Evolutionary conservation across 163 green algal genomes (phyloP).

Genomic region (Chlorella variabilis): DNA sequence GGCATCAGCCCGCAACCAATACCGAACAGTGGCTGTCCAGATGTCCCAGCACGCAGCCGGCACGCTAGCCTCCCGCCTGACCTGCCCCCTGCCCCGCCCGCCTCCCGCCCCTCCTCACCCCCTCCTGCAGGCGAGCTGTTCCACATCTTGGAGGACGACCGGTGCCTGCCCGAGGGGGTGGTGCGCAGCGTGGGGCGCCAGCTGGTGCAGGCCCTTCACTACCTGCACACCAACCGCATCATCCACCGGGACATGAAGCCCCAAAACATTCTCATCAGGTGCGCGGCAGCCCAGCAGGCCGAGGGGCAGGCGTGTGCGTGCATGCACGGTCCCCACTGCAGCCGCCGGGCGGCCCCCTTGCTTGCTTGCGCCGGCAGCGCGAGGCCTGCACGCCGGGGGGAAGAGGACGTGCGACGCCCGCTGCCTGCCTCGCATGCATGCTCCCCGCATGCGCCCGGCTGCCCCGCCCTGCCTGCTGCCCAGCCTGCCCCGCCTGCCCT

Average conservation of each 20-base stretch:
- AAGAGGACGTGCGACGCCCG: too few species aligned
- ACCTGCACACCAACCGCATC: constrained; percentile 97
- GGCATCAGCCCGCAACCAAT: too few species aligned
- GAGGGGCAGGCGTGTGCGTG: not conserved
- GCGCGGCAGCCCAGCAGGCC: not conserved
- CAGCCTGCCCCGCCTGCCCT: too few species aligned
- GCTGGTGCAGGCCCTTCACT: constrained; percentile 91
- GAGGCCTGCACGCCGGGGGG: too few species aligned
- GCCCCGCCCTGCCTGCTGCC: not conserved
- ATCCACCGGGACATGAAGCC: constrained; percentile 99
- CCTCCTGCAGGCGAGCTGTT: constrained; percentile 94
- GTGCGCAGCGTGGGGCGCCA: constrained; percentile 93
- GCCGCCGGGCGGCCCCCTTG: too few species aligned
- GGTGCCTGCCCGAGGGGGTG: constrained; percentile 87
- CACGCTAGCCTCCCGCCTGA: too few species aligned
- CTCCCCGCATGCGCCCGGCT: too few species aligned
- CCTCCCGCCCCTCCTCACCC: not conserved
- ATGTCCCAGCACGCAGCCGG: too few species aligned
- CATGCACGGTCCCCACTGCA: not conserved
- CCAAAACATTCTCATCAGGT: constrained; percentile 97
- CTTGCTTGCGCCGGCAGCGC: too few species aligned
- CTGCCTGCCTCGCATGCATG: too few species aligned
- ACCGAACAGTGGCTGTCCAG: too few species aligned
- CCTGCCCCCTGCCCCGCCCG: too few species aligned
- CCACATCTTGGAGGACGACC: constrained; percentile 97